A percentile compares a stretch with the other conserved stretches of the same genome.
Conservation (phyloP, 805 yeast genomes). For the Starmerella asiatica region DNA sequence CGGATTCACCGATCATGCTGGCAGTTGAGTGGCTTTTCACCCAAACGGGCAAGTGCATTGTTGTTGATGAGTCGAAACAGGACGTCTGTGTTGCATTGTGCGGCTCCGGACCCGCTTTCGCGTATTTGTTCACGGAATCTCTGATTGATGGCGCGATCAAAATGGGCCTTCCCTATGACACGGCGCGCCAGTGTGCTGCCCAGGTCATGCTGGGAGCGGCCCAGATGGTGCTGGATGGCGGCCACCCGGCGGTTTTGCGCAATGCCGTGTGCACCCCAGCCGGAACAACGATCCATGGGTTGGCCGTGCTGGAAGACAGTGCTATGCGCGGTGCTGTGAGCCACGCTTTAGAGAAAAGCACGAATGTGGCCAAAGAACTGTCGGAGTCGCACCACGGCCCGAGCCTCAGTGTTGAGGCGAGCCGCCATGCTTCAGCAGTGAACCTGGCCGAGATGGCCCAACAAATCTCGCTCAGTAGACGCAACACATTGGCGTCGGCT, state of each 20-base stretch:
- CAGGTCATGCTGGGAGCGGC: constrained; percentile 92
- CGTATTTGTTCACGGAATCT: constrained; percentile 76
- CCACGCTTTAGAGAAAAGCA: constrained; percentile 81
- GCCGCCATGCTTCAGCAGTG: constrained; percentile 18
- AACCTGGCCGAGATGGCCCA: constrained; percentile 23
- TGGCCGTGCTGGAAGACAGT: constrained; percentile 80
- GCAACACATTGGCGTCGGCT: constrained; percentile 20
- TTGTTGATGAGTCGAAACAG: constrained; percentile 66
- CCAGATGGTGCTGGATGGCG: constrained; percentile 70
- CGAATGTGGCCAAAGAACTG: constrained; percentile 46
- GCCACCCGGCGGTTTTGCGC: constrained; percentile 81
- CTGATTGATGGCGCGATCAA: constrained; percentile 87
- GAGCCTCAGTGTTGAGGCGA: constrained; percentile 15
- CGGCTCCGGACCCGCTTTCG: constrained; percentile 96
- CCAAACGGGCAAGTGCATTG: constrained; percentile 31
- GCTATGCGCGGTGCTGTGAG: constrained; percentile 81
- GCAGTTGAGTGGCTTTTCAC: constrained; percentile 32
- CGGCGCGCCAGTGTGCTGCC: constrained; percentile 75
- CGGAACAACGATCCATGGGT: constrained; percentile 94
- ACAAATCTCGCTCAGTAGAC: constrained; percentile 21
- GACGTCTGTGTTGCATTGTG: constrained; percentile 91
- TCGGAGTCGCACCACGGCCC: constrained; percentile 12
- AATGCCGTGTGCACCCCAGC: constrained; percentile 92
- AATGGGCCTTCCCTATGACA: constrained; percentile 81
- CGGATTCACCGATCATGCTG: constrained; percentile 22